Evolutionary conservation across 371 early-diverging fungal species (phyloP).

Genomic region (Rhizopus arrhizus): DNA sequence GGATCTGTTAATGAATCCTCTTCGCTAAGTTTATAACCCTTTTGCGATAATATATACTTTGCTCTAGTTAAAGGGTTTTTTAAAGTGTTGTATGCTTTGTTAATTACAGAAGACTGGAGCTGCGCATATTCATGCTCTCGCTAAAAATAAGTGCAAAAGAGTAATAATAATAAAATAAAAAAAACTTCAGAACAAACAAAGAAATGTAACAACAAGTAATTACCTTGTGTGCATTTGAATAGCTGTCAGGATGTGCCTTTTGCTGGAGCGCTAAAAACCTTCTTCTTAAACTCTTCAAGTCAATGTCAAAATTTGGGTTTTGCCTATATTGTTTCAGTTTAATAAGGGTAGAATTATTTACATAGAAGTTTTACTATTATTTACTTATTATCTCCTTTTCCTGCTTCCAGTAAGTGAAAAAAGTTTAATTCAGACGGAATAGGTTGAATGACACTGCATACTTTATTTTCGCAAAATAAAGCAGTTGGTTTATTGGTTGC

Average conservation of each 20-base stretch:
- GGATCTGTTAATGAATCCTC: slow-evolving; percentile 71
- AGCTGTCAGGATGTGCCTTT: slow-evolving; percentile 87
- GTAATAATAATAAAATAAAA: not conserved
- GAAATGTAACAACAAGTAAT: not conserved
- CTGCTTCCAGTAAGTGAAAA: slow-evolving; percentile 61
- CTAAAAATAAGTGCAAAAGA: slow-evolving; percentile 36
- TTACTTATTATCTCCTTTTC: slow-evolving; percentile 33
- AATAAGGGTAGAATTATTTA: not conserved
- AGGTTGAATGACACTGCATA: slow-evolving; percentile 73
- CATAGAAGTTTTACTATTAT: not conserved
- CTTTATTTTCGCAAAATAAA: slow-evolving; percentile 57
- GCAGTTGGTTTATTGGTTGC: slow-evolving; percentile 44
- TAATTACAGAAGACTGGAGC: slow-evolving; percentile 78
- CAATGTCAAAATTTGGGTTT: slow-evolving; percentile 67
- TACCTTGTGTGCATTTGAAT: slow-evolving; percentile 69
- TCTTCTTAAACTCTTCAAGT: slow-evolving; percentile 60
- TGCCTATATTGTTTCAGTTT: slow-evolving; percentile 30
- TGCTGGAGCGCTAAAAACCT: slow-evolving; percentile 79
- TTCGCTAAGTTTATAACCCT: slow-evolving; percentile 65
- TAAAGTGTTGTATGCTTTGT: slow-evolving; percentile 84
- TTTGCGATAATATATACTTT: slow-evolving; percentile 72
- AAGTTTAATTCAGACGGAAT: slow-evolving; percentile 63
- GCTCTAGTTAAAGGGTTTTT: slow-evolving; percentile 81
- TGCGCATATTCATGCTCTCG: slow-evolving; percentile 75
- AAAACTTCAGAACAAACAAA: not conserved